phyloP scores from a whole-genome alignment of 768 basidiomycete genomes.

The Chalciporus chontae region DNA sequence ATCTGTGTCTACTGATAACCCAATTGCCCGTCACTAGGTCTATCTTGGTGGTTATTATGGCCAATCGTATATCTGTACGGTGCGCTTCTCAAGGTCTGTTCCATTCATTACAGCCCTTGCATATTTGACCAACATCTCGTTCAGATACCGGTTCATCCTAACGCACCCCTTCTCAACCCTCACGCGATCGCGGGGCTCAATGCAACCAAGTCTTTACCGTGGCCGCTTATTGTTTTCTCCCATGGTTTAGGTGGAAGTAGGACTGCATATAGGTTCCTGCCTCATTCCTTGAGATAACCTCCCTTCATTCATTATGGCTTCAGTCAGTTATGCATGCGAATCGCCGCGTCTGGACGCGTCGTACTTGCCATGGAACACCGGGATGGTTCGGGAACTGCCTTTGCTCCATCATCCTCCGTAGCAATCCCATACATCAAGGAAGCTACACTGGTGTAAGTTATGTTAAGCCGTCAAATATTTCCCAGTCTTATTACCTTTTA shows the following conservation, averaged over 20 bases:
- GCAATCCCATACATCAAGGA: conserved; percentile 52
- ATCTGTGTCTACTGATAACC: background rate
- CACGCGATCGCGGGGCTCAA: background rate
- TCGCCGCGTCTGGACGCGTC: conserved; percentile 77
- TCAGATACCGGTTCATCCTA: conserved; percentile 56
- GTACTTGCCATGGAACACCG: conserved; percentile 82
- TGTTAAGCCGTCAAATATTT: background rate
- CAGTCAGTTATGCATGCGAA: conserved; percentile 65
- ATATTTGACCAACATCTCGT: background rate
- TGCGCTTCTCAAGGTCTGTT: conserved; percentile 41
- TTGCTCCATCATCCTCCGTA: conserved; percentile 33
- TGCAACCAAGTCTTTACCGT: conserved; percentile 34
- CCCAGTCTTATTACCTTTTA: background rate
- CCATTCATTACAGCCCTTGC: background rate
- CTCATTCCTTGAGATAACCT: background rate
- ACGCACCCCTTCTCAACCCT: conserved; percentile 48
- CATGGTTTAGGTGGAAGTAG: conserved; percentile 78
- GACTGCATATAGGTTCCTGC: conserved; percentile 59
- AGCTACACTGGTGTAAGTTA: conserved; percentile 50
- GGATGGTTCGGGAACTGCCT: conserved; percentile 69
- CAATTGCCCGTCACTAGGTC: conserved; percentile 10
- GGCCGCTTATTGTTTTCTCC: conserved; percentile 82
- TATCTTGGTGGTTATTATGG: conserved; percentile 31
- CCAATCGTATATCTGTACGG: conserved; percentile 53
- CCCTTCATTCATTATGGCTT: background rate